Percentiles rank a stretch among this genome's conserved stretches.
These are phyloP conservation scores for Isoetes taiwanensis DNA, from an alignment of 75 land plant genomes.

Conservation along the genomic window DNA sequence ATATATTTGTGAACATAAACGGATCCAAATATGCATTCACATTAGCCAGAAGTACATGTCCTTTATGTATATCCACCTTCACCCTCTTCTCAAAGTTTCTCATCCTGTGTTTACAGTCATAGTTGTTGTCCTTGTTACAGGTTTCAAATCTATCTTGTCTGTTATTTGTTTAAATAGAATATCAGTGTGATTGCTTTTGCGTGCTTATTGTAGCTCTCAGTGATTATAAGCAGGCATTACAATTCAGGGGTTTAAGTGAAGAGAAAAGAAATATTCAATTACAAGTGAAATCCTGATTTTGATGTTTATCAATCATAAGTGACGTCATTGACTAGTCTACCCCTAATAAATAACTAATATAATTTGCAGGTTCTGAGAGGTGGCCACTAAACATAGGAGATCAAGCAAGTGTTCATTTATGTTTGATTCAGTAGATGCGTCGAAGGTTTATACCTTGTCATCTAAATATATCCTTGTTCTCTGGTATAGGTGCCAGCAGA, in stretches of 20 bases:
- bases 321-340: neutral
- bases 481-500: constrained; percentile 23
- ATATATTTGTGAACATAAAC: no score
- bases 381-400: constrained; percentile 77
- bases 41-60: no score
- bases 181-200: neutral
- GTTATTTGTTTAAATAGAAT: neutral
- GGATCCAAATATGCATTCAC: no score
- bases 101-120: constrained; percentile 37
- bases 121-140: constrained; percentile 51
- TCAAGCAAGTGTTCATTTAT: constrained; percentile 32
- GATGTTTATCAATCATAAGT: neutral
- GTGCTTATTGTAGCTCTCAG: constrained; percentile 34
- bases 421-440: neutral
- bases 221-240: constrained; percentile 66
- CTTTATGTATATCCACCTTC: no score
- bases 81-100: no score
- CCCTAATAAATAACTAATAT: neutral
- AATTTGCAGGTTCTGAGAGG: constrained; percentile 45
- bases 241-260: constrained; percentile 57
- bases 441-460: neutral
- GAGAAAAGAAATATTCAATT: constrained; percentile 62
- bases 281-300: constrained; percentile 28
- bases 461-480: neutral
- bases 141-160: neutral